Evolutionary conservation across 257 asterid species (phyloP).

Genomic region (Scutellaria baicalensis): DNA sequence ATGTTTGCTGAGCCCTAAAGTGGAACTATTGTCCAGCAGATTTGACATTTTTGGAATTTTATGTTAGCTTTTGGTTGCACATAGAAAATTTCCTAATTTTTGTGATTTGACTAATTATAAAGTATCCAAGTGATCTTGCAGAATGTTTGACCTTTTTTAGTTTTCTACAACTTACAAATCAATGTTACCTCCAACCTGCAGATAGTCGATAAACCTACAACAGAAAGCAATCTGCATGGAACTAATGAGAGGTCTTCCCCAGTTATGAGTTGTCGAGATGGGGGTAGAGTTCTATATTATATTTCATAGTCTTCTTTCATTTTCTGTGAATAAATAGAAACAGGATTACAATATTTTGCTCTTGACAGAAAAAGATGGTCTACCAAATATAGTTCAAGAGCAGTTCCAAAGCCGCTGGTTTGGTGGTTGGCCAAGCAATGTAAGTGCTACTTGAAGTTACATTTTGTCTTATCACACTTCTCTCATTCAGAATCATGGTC

Average conservation of each 20-base stretch:
- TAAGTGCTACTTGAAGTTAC: constrained; percentile 21
- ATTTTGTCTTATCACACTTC: background rate
- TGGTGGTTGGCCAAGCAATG: constrained; percentile 75
- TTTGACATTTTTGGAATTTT: background rate
- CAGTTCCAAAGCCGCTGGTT: constrained; percentile 66
- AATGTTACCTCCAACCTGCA: constrained; percentile 27
- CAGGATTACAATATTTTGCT: constrained; percentile 1
- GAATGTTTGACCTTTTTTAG: constrained; percentile 9
- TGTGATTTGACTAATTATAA: background rate
- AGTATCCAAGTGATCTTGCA: constrained; percentile 1
- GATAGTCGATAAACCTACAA: constrained; percentile 23
- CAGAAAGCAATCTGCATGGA: constrained; percentile 29
- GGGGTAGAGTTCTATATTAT: constrained; percentile 28
- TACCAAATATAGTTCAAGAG: constrained; percentile 23
- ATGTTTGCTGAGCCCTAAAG: background rate
- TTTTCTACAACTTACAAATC: constrained; percentile 13
- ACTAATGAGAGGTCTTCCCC: constrained; percentile 30
- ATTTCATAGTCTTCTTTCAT: constrained; percentile 10
- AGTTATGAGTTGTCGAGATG: constrained; percentile 19
- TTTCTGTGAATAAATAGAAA: constrained; percentile 9
- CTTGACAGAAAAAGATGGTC: constrained; percentile 30
- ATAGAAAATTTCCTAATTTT: background rate
- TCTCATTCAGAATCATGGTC: background rate
- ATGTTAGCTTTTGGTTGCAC: background rate
- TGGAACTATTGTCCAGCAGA: background rate